Conservation (phyloP, 306 rosid species). For the Gleditsia sinensis region DNA sequence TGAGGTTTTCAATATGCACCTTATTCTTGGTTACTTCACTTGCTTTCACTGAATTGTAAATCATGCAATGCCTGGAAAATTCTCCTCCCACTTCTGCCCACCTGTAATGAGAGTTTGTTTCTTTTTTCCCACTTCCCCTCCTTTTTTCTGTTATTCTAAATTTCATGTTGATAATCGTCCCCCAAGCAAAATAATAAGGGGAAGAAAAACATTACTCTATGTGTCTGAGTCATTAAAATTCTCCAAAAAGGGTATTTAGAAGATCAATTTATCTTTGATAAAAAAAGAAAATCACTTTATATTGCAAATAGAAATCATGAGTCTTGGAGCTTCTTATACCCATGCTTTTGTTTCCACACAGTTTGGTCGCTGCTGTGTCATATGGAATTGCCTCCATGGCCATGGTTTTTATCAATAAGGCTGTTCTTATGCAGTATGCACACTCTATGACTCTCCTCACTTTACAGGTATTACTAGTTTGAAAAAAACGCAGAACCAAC, state of each 20-base stretch:
- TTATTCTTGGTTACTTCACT: background rate
- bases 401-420: slow-evolving; percentile 97
- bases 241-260: background rate
- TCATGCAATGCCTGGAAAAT: no score
- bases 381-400: slow-evolving; percentile 96
- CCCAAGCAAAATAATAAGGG: background rate
- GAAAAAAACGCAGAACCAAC: background rate
- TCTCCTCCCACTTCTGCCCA: background rate
- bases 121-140: background rate
- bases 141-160: no score
- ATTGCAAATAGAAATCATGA: background rate
- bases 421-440: slow-evolving; percentile 87
- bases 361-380: slow-evolving; percentile 81
- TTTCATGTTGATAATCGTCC: background rate
- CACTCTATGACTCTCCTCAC: slow-evolving; percentile 90
- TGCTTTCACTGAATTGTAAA: slow-evolving; percentile 2
- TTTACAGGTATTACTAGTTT: slow-evolving; percentile 67
- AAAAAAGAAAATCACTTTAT: slow-evolving; percentile 1
- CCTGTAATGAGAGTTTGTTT: background rate
- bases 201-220: background rate
- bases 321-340: slow-evolving; percentile 11
- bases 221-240: background rate
- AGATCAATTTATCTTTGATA: no score
- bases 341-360: slow-evolving; percentile 35
- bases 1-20: slow-evolving; percentile 51